phyloP scores from a whole-genome alignment of 345 rosid genomes.

The Brassica carinata region DNA sequence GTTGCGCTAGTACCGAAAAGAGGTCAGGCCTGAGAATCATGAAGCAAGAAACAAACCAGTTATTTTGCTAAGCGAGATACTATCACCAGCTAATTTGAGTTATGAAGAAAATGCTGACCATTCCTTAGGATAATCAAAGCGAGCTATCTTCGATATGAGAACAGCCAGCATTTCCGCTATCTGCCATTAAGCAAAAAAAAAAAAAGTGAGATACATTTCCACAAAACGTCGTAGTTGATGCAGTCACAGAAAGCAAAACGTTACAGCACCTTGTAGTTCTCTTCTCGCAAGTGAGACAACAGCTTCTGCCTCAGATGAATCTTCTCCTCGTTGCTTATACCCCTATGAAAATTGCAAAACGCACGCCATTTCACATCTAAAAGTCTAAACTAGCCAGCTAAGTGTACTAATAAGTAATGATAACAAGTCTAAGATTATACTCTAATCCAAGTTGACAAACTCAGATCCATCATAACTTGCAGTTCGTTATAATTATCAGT shows the following conservation, averaged over 20 bases:
- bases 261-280: constrained; percentile 66
- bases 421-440: too few relatives aligned
- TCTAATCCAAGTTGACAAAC: background rate
- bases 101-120: constrained; percentile 40
- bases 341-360: constrained; percentile 49
- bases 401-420: background rate
- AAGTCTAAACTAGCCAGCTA: constrained; percentile 3
- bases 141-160: constrained; percentile 88
- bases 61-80: background rate
- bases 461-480: constrained; percentile 5
- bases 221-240: background rate
- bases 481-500: background rate
- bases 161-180: constrained; percentile 85
- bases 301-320: constrained; percentile 71
- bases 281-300: constrained; percentile 80
- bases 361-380: background rate
- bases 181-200: constrained; percentile 45
- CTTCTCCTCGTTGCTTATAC: constrained; percentile 87
- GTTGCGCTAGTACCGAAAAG: constrained; percentile 76
- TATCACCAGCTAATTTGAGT: background rate
- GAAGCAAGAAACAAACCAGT: constrained; percentile 27
- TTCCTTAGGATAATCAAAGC: constrained; percentile 94
- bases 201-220: constrained; percentile 12
- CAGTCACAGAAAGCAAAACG: constrained; percentile 7
- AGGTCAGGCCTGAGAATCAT: constrained; percentile 77